Conservation (phyloP, 2,329 filamentous ascomycete genomes). For the Sclerotinia subarctica region DNA sequence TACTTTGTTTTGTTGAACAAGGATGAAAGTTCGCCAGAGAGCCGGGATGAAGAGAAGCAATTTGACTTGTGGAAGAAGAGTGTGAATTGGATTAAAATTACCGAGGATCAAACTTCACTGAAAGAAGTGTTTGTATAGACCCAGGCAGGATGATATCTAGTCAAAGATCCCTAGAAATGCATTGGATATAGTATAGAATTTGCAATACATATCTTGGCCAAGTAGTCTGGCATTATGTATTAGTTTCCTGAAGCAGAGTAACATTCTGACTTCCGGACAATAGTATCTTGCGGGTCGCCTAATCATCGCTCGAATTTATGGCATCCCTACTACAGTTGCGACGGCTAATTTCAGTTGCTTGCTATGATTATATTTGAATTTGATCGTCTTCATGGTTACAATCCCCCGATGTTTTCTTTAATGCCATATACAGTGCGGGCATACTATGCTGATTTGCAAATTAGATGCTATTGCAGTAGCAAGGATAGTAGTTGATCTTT, state of each 20-base stretch:
- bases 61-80: slow-evolving; percentile 8
- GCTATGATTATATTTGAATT: too few relatives aligned
- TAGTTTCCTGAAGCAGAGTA: background rate
- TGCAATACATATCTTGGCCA: background rate
- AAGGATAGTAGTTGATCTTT: too few relatives aligned
- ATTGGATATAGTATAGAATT: background rate
- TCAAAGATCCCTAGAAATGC: too few relatives aligned
- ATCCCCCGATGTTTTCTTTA: too few relatives aligned
- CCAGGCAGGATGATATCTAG: too few relatives aligned
- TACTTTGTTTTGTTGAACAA: background rate
- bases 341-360: too few relatives aligned
- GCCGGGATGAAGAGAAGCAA: slow-evolving; percentile 1
- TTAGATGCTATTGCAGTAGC: too few relatives aligned
- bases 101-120: background rate
- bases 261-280: background rate
- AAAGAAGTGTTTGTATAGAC: background rate
- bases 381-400: too few relatives aligned
- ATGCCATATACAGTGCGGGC: too few relatives aligned
- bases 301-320: too few relatives aligned
- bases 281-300: background rate
- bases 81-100: slow-evolving; percentile 1
- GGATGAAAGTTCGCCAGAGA: background rate
- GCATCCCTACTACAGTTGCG: too few relatives aligned
- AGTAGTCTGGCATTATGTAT: background rate
- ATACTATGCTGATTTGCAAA: too few relatives aligned